Evolutionary conservation across 225 moss, liverwort and hornwort species (phyloP).

Genomic region (Physcomitrellopsis africana): DNA sequence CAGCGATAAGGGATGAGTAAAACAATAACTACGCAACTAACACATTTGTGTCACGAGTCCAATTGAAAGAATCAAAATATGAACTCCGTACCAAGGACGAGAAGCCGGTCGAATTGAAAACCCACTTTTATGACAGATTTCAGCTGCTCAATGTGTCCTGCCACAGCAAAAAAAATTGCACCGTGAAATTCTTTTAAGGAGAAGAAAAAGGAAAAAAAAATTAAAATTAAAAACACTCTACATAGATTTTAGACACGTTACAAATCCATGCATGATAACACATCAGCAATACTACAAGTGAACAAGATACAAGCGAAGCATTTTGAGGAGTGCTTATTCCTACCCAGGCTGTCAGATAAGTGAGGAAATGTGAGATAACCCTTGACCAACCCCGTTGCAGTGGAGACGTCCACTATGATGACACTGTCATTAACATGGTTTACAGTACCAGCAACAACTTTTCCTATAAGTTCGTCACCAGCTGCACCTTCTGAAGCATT

Average conservation of each 20-base stretch:
- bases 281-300: not conserved
- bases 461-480: slow-evolving; percentile 54
- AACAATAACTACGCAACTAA: not conserved
- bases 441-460: slow-evolving; percentile 69
- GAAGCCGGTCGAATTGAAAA: slow-evolving; percentile 70
- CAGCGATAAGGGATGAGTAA: not conserved
- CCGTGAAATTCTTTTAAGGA: not conserved
- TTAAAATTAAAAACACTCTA: slow-evolving; percentile 2
- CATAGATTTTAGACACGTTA: not conserved
- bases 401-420: slow-evolving; percentile 65
- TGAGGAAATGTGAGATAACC: slow-evolving; percentile 69
- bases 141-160: slow-evolving; percentile 84
- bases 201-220: not conserved
- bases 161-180: slow-evolving; percentile 25
- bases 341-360: slow-evolving; percentile 82
- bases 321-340: slow-evolving; percentile 21
- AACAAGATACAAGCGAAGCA: slow-evolving; percentile 6
- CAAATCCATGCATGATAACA: not conserved
- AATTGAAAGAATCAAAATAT: not conserved
- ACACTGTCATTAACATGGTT: slow-evolving; percentile 60
- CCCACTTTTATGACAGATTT: slow-evolving; percentile 75
- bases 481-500: slow-evolving; percentile 43
- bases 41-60: no score
- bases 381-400: slow-evolving; percentile 50
- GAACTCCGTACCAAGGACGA: slow-evolving; percentile 71